These are phyloP conservation scores for Ehretia macrophylla DNA, from an alignment of 257 asterid species.

Conservation along the genomic window DNA sequence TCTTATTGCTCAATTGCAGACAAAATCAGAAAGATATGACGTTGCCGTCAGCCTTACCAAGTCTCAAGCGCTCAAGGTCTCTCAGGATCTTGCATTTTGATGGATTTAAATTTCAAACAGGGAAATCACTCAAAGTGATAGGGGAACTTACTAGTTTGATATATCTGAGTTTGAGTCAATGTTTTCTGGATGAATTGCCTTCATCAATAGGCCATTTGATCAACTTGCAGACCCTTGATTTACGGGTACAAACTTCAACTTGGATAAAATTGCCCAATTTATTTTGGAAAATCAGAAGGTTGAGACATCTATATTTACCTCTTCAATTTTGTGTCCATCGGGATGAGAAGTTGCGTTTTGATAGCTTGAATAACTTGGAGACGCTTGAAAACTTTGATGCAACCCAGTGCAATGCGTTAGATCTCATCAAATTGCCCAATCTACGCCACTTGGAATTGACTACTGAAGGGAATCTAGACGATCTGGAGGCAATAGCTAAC, in stretches of 20 bases:
- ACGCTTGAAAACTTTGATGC: not conserved
- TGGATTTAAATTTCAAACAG: not conserved
- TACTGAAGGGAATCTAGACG: not conserved
- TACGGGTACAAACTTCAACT: slow-evolving; percentile 9
- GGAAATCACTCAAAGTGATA: not conserved
- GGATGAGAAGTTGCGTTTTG: not conserved
- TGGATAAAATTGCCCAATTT: slow-evolving; percentile 8
- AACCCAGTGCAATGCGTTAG: not conserved
- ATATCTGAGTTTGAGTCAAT: slow-evolving; percentile 29
- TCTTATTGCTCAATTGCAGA: slow-evolving; percentile 2
- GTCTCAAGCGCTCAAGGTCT: not conserved
- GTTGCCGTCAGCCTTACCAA: not conserved
- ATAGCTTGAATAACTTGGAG: slow-evolving; percentile 14
- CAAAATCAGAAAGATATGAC: not conserved
- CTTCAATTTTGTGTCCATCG: not conserved
- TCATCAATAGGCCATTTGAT: slow-evolving; percentile 14
- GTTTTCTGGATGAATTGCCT: slow-evolving; percentile 17
- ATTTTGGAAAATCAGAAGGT: slow-evolving; percentile 5
- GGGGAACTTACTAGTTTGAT: slow-evolving; percentile 10
- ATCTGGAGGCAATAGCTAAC: not conserved
- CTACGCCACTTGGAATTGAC: not conserved
- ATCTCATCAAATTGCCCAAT: not conserved
- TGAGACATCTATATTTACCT: slow-evolving; percentile 18
- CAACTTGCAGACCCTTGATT: slow-evolving; percentile 25
- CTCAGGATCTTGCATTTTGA: slow-evolving; percentile 17